These are phyloP conservation scores for Leptographium galeiforme DNA, from an alignment of 2,329 filamentous ascomycete species.

Conservation along the genomic window DNA sequence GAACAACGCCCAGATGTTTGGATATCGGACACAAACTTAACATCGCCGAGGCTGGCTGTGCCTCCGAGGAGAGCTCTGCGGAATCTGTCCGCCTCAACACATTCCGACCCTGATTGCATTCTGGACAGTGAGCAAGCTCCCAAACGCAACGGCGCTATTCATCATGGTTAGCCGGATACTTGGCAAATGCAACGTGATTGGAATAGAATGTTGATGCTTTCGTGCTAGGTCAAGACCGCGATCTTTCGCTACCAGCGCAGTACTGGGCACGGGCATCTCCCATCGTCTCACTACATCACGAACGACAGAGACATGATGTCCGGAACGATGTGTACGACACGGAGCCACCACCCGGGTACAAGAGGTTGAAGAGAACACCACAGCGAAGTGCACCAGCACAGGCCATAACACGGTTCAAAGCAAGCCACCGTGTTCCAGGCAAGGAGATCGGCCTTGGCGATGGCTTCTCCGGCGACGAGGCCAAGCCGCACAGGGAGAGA, in stretches of 20 bases:
- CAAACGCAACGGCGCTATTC: too few relatives aligned
- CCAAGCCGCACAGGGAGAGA: background rate
- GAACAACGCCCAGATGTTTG: background rate
- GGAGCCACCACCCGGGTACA: slow-evolving; percentile 9
- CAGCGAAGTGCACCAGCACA: background rate
- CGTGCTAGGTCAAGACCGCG: too few relatives aligned
- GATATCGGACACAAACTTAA: background rate
- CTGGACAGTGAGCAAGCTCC: background rate
- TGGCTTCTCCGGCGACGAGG: slow-evolving; percentile 11
- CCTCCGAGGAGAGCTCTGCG: background rate
- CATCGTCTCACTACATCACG: background rate
- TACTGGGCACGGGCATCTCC: too few relatives aligned
- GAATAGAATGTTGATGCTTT: background rate
- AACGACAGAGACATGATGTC: background rate
- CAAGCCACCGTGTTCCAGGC: background rate
- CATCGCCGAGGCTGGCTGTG: background rate
- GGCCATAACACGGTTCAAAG: background rate
- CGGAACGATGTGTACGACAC: background rate
- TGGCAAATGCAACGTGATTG: too few relatives aligned
- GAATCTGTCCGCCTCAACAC: background rate
- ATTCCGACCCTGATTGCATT: background rate
- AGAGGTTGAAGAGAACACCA: slow-evolving; percentile 4
- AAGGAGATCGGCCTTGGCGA: slow-evolving; percentile 1
- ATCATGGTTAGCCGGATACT: background rate
- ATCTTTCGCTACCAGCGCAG: too few relatives aligned